Evolutionary conservation across 1,284 basidiomycete species (phyloP).

Genomic region (Puccinia triticina): DNA sequence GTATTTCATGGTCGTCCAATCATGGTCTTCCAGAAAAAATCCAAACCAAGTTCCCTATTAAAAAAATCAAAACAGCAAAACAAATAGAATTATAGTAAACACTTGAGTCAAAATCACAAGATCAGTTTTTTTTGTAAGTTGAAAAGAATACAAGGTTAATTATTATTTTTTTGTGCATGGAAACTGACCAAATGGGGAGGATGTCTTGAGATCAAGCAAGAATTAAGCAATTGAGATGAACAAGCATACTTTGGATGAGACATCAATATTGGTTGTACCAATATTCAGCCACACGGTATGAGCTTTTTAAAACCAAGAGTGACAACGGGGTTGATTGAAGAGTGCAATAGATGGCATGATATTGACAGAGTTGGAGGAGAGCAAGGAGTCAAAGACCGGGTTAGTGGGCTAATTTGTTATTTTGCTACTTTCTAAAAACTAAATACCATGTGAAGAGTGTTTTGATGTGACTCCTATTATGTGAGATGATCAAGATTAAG

Average conservation of each 20-base stretch:
- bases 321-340: constrained; percentile 9
- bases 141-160: no score
- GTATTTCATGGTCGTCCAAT: constrained; percentile 18
- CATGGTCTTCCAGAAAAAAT: constrained; percentile 32
- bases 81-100: background rate
- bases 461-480: no score
- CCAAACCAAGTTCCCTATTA: constrained; percentile 33
- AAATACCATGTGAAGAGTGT: no score
- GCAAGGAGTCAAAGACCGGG: constrained; percentile 8
- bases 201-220: background rate
- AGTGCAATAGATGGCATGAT: background rate
- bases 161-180: background rate
- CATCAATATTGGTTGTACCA: constrained; percentile 24
- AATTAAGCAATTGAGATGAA: constrained; percentile 44
- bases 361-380: constrained; percentile 3
- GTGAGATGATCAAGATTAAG: no score
- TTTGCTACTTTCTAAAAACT: no score
- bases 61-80: background rate
- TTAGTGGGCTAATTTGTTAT: no score
- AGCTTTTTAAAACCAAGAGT: constrained; percentile 17
- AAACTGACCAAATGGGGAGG: constrained; percentile 29
- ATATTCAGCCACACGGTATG: background rate
- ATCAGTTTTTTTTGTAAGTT: background rate
- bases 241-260: constrained; percentile 26
- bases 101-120: background rate